A percentile compares a stretch with the other conserved stretches of the same genome.
Evolutionary conservation across 768 basidiomycete species (phyloP).

Genomic region (Galerina sulciceps): DNA sequence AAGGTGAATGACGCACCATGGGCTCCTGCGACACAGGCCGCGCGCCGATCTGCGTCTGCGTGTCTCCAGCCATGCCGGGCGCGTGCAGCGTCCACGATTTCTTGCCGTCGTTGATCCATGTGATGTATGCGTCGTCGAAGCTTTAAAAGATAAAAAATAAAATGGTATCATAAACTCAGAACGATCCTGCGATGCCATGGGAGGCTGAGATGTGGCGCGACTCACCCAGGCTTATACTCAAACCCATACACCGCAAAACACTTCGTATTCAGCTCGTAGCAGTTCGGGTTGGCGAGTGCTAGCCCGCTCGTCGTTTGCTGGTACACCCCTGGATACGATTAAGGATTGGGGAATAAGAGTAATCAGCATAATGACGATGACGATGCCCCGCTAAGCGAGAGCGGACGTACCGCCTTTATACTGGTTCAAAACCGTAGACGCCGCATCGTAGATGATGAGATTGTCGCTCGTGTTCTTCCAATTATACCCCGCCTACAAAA

Average conservation of each 20-base stretch:
- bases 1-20: constrained; percentile 48
- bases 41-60: constrained; percentile 55
- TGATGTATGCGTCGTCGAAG: constrained; percentile 56
- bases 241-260: constrained; percentile 44
- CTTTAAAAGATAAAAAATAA: too few relatives aligned
- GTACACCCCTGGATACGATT: constrained; percentile 46
- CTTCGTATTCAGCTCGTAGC: constrained; percentile 53
- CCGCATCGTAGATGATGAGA: constrained; percentile 50
- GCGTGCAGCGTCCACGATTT: constrained; percentile 68
- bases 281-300: constrained; percentile 60
- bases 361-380: constrained; percentile 20
- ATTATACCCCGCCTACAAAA: constrained; percentile 57
- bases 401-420: constrained; percentile 61
- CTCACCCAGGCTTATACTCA: constrained; percentile 56
- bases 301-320: constrained; percentile 80
- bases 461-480: constrained; percentile 59
- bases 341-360: constrained; percentile 27
- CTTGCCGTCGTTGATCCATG: constrained; percentile 71
- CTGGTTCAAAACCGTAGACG: constrained; percentile 51
- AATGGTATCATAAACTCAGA: background rate
- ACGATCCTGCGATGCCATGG: too few relatives aligned
- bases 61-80: constrained; percentile 57
- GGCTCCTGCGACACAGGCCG: constrained; percentile 78
- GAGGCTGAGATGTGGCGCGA: background rate
- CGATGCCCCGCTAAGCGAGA: constrained; percentile 12